These are phyloP conservation scores for Penicillium simplicissimum DNA, from an alignment of 495 filamentous ascomycete species.

Conservation along the genomic window DNA sequence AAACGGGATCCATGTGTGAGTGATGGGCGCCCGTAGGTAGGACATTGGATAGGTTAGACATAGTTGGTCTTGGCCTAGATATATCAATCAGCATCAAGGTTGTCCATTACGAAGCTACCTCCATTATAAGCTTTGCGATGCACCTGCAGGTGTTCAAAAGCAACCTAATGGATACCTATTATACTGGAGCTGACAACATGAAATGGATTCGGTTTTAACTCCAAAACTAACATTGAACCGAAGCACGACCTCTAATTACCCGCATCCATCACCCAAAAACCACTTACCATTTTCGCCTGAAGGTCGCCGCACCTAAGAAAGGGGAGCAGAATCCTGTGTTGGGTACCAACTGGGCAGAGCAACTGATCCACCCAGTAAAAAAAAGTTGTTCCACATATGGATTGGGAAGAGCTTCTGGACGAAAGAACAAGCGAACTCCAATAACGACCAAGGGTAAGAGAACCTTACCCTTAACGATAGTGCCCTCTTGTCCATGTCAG, in stretches of 20 bases:
- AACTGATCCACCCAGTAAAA: background rate
- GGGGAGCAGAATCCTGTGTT: background rate
- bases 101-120: too few relatives aligned
- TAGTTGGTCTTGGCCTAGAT: too few relatives aligned
- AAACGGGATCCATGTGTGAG: too few relatives aligned
- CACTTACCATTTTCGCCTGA: background rate
- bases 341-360: background rate
- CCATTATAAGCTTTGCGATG: too few relatives aligned
- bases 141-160: too few relatives aligned
- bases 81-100: too few relatives aligned
- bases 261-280: background rate
- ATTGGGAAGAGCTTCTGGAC: background rate
- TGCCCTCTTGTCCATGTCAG: background rate
- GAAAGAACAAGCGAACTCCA: background rate
- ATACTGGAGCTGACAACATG: too few relatives aligned
- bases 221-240: background rate
- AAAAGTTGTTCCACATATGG: background rate
- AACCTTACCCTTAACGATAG: background rate
- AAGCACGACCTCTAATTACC: background rate
- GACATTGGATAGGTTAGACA: too few relatives aligned
- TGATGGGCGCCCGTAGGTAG: too few relatives aligned
- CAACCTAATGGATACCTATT: too few relatives aligned
- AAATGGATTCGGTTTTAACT: background rate
- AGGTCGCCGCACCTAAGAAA: background rate
- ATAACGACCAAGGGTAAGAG: background rate